Evolutionary conservation across 345 rosid genomes (phyloP), one percentile per base, ranked within the genome.

Genomic region (Gossypium anomalum): DNA sequence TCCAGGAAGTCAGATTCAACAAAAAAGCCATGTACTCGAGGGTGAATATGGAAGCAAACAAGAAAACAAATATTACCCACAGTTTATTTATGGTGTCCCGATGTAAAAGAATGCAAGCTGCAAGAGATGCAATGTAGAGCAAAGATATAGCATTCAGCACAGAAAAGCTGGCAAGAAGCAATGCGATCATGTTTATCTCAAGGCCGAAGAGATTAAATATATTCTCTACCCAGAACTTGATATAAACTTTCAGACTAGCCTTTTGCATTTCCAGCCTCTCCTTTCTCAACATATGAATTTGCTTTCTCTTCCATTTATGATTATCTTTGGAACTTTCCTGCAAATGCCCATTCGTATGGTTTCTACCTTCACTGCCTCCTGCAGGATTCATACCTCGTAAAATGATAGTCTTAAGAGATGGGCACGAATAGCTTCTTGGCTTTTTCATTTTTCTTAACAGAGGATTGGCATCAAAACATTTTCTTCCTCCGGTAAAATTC

Each of bases 211-310:
- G 94, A 82, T 86, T 93, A 79, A 91, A 91, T 90, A 89, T 72
- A 76, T 95, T 95, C 87, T 95, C 96, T 64, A 88, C 82, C 94
- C 97, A 91, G 81, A 93, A 95, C 77, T 90, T 95, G 87, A 93
- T 69, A 82, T 89, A 89, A 65, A 90, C 76, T 82, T 87, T 87
- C 73, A 94, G 81, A 72, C 88, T 75, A 65, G 84, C 79, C 86
- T 83, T 92, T 81, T 94, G 98, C 63, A 80, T 89, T 80, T 89
- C 93, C 78, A 91, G 86, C 82, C 98, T 92, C 87, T 94, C 97
- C 70, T 83, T 89, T 79, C 84, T 91, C 88, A 91, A 80, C 71
- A 91, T 81, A 80, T 79, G 81, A 83, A 92, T 87, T 81, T 91
- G 80, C 85, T 82, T 92, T 83, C 79, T 87, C 77, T 89, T 86